These are phyloP conservation scores for Sophora flavescens DNA, from an alignment of 306 rosid genomes.

Conservation along the genomic window DNA sequence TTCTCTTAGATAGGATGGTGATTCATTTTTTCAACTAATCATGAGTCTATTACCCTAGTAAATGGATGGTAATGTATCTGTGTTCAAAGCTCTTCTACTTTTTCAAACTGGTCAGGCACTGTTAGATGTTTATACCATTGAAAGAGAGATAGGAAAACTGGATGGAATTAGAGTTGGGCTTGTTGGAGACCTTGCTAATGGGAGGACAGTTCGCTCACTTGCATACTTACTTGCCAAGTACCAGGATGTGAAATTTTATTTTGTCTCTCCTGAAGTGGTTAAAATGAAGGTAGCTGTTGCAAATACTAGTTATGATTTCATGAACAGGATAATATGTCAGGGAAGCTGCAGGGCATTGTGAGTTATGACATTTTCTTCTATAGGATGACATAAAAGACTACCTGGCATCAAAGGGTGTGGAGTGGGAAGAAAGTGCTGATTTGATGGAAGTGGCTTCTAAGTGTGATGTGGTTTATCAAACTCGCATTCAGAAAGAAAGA, in stretches of 20 bases:
- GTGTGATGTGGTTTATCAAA: slow-evolving; percentile 92
- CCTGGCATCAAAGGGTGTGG: slow-evolving; percentile 68
- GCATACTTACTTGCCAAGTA: slow-evolving; percentile 90
- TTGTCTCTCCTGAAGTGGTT: slow-evolving; percentile 86
- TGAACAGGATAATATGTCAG: not conserved
- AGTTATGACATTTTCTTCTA: slow-evolving; percentile 11
- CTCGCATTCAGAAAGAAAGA: slow-evolving; percentile 89
- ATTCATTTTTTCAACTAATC: slow-evolving; percentile 9
- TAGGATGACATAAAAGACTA: slow-evolving; percentile 92
- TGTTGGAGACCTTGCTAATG: slow-evolving; percentile 93
- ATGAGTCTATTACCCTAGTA: not conserved
- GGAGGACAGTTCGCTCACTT: slow-evolving; percentile 92
- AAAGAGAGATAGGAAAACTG: slow-evolving; percentile 81
- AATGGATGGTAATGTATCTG: slow-evolving; percentile 11
- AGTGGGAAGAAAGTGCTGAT: slow-evolving; percentile 94
- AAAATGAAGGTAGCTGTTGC: slow-evolving; percentile 81
- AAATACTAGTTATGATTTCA: slow-evolving; percentile 21
- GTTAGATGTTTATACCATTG: slow-evolving; percentile 85
- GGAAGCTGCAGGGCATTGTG: not conserved
- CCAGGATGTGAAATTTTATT: slow-evolving; percentile 70
- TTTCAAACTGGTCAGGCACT: slow-evolving; percentile 66
- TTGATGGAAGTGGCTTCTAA: slow-evolving; percentile 84
- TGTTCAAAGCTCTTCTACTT: slow-evolving; percentile 4
- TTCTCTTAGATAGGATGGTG: not conserved
- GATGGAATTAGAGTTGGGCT: slow-evolving; percentile 87